Conservation (phyloP, 495 filamentous ascomycete species). For the Daldinia concentrica region DNA sequence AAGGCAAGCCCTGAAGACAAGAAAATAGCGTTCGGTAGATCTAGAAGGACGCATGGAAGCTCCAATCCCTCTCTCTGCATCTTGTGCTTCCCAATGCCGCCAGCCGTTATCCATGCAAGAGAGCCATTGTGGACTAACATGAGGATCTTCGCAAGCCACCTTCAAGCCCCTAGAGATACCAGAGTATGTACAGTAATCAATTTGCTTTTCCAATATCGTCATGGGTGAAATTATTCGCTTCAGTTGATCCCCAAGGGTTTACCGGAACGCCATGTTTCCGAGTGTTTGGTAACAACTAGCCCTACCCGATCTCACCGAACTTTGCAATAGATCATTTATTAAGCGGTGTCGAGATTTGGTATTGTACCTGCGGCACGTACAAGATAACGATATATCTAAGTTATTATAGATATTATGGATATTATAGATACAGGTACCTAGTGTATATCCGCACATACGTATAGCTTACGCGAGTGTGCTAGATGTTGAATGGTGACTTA, state of each 20-base stretch:
- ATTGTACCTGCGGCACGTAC: background rate
- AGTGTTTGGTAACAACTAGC: slow-evolving; percentile 36
- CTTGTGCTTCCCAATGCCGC: slow-evolving; percentile 5
- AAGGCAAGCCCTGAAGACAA: background rate
- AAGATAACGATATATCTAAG: background rate
- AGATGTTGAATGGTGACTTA: background rate
- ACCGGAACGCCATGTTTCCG: slow-evolving; percentile 40
- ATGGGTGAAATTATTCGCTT: slow-evolving; percentile 7
- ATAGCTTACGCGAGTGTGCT: background rate
- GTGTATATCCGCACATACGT: background rate
- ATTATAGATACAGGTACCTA: too few species aligned
- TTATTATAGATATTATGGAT: background rate
- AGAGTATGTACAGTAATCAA: slow-evolving; percentile 8
- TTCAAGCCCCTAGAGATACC: slow-evolving; percentile 1
- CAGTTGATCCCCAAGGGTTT: slow-evolving; percentile 10
- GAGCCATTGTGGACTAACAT: slow-evolving; percentile 8
- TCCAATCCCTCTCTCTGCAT: slow-evolving; percentile 10
- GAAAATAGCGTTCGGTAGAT: slow-evolving; percentile 33
- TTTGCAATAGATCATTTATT: slow-evolving; percentile 18
- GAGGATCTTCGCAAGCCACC: slow-evolving; percentile 37
- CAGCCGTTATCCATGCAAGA: slow-evolving; percentile 18
- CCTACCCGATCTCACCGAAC: slow-evolving; percentile 29
- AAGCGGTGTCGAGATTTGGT: slow-evolving; percentile 11
- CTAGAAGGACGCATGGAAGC: slow-evolving; percentile 43
- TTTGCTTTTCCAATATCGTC: slow-evolving; percentile 10